Conservation (phyloP, 129 eudicot species). For the Arctium minus region DNA sequence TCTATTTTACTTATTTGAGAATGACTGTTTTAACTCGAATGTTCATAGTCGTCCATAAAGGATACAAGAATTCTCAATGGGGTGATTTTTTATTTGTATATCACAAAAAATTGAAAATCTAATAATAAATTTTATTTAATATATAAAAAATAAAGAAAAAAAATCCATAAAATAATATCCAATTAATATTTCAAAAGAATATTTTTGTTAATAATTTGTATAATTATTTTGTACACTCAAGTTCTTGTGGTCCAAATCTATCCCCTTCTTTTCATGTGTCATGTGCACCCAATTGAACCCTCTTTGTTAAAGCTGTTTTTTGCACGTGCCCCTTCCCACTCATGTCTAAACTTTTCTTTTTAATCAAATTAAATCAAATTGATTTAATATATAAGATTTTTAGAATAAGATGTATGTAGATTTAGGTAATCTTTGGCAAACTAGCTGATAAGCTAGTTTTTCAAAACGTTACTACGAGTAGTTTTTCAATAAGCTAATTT, state of each 20-base stretch:
- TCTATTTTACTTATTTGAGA: not conserved
- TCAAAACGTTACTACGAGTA: no score
- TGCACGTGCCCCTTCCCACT: conserved; percentile 36
- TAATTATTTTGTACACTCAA: conserved; percentile 18
- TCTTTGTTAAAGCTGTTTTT: conserved; percentile 34
- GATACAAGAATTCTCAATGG: no score
- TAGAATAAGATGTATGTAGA: no score
- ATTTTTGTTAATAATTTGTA: not conserved
- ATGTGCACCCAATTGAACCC: conserved; percentile 36
- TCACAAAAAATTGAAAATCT: no score
- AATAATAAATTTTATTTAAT: not conserved
- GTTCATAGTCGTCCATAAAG: not conserved
- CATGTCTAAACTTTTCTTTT: conserved; percentile 16
- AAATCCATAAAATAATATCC: not conserved
- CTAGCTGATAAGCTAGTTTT: no score
- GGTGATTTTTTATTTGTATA: no score
- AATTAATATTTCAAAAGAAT: no score
- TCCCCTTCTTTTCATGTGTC: conserved; percentile 1
- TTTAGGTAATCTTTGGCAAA: no score
- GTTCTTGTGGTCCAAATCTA: conserved; percentile 33
- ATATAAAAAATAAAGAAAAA: no score
- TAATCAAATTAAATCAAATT: not conserved
- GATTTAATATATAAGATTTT: no score
- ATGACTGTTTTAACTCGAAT: not conserved
- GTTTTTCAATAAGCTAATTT: no score